A percentile compares a stretch with the other conserved stretches of the same genome.
Conservation (phyloP, 768 basidiomycete species). For the Leccinum imitatum region DNA sequence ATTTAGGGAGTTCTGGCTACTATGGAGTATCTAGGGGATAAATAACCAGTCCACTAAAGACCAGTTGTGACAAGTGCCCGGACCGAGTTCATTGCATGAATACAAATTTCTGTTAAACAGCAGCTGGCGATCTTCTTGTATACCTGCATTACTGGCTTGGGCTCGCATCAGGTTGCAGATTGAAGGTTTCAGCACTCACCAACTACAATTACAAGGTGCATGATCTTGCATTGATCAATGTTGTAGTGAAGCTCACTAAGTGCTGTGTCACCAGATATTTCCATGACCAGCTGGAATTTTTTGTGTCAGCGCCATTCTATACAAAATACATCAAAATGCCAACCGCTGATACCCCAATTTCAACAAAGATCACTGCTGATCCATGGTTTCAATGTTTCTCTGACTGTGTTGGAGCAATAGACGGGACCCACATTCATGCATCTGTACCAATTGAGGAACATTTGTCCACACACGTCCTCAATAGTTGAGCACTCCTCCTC, state of each 20-base stretch:
- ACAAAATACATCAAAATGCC: background rate
- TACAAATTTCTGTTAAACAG: slow-evolving; percentile 3
- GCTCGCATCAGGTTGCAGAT: slow-evolving; percentile 3
- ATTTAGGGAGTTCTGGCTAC: too few species aligned
- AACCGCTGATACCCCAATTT: background rate
- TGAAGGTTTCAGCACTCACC: background rate
- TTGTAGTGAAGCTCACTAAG: background rate
- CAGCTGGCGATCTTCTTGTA: slow-evolving; percentile 16
- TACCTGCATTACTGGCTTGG: slow-evolving; percentile 11
- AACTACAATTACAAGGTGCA: background rate
- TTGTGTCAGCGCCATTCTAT: slow-evolving; percentile 6
- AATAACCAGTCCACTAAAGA: too few species aligned
- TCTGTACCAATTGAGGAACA: slow-evolving; percentile 2
- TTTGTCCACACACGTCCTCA: too few species aligned
- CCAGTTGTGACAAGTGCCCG: too few species aligned
- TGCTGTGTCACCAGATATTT: slow-evolving; percentile 11
- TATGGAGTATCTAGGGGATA: too few species aligned
- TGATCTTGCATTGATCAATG: background rate
- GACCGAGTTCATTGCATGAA: too few species aligned
- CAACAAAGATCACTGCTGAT: background rate
- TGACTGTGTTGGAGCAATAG: slow-evolving; percentile 8
- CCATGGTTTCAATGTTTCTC: slow-evolving; percentile 1
- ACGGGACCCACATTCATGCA: background rate
- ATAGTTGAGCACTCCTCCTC: too few species aligned
- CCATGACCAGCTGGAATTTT: slow-evolving; percentile 5